A percentile compares a stretch with the other conserved stretches of the same genome.
These are phyloP conservation scores for Ganoderma lingzhi DNA, from an alignment of 1,284 basidiomycete species.

Conservation along the genomic window DNA sequence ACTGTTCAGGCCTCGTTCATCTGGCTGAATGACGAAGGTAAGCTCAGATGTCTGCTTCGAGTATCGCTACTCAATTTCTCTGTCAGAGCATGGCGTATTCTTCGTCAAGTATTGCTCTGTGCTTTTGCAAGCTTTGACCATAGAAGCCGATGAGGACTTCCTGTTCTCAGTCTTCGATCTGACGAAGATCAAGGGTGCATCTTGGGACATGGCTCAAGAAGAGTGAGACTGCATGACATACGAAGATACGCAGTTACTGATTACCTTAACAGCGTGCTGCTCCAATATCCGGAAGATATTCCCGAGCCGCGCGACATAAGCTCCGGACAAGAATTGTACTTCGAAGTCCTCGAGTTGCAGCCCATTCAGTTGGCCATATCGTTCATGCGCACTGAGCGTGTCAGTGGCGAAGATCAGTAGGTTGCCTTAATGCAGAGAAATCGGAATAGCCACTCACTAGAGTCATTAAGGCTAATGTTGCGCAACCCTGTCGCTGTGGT, in stretches of 20 bases:
- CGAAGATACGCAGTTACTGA: background rate
- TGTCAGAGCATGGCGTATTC: conserved; percentile 89
- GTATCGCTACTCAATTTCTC: background rate
- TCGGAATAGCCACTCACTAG: background rate
- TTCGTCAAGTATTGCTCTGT: conserved; percentile 99
- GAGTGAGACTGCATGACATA: conserved; percentile 62
- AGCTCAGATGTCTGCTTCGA: conserved; percentile 6
- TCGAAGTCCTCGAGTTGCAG: conserved; percentile 97
- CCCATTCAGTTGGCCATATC: conserved; percentile 94
- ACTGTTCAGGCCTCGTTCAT: conserved; percentile 91
- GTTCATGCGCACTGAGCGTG: conserved; percentile 96
- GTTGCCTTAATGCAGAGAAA: conserved; percentile 37
- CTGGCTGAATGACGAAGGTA: conserved; percentile 93
- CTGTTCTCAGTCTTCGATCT: conserved; percentile 94
- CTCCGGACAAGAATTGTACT: conserved; percentile 89
- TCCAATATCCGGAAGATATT: conserved; percentile 80
- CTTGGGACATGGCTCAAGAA: conserved; percentile 81
- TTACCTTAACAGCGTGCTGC: conserved; percentile 66
- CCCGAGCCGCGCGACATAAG: conserved; percentile 77
- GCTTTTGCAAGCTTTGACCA: conserved; percentile 92
- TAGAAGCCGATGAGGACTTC: conserved; percentile 98
- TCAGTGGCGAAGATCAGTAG: conserved; percentile 93
- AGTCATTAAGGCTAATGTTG: conserved; percentile 68
- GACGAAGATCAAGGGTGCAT: conserved; percentile 89
- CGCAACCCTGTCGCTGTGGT: conserved; percentile 95